phyloP scores from a whole-genome alignment of 2,329 filamentous ascomycete species.

The Setomelanomma holmii region DNA sequence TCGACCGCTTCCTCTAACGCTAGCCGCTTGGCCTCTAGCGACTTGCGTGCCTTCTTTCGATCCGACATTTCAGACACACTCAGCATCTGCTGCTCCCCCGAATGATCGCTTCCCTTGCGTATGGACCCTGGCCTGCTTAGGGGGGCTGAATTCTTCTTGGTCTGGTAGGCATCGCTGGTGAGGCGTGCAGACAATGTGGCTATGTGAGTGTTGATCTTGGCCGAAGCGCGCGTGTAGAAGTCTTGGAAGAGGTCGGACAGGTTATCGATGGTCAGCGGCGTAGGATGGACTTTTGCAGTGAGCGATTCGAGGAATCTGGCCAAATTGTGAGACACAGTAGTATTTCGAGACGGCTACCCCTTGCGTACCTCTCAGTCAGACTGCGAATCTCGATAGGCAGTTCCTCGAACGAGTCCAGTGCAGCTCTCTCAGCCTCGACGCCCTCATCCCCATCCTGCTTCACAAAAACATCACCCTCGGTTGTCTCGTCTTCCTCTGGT shows the following conservation, averaged over 20 bases:
- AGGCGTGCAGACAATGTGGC: slow-evolving; percentile 77
- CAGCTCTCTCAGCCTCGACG: slow-evolving; percentile 30
- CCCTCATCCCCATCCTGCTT: slow-evolving; percentile 46
- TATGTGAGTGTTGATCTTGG: slow-evolving; percentile 87
- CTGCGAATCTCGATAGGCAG: slow-evolving; percentile 93
- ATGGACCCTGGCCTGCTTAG: slow-evolving; percentile 49
- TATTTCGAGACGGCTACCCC: not conserved
- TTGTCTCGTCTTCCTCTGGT: slow-evolving; percentile 43
- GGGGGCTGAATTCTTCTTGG: slow-evolving; percentile 50
- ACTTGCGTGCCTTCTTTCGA: slow-evolving; percentile 77
- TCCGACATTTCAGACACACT: slow-evolving; percentile 84
- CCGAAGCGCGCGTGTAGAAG: slow-evolving; percentile 83
- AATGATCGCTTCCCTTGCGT: slow-evolving; percentile 43
- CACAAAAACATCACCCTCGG: slow-evolving; percentile 51
- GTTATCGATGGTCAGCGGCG: slow-evolving; percentile 81
- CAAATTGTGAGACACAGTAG: slow-evolving; percentile 1
- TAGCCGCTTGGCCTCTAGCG: slow-evolving; percentile 77
- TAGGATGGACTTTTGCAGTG: slow-evolving; percentile 83
- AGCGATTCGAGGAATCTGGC: slow-evolving; percentile 88
- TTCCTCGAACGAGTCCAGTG: slow-evolving; percentile 79
- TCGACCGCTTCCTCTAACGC: slow-evolving; percentile 92
- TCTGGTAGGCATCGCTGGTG: slow-evolving; percentile 65
- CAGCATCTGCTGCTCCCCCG: slow-evolving; percentile 80
- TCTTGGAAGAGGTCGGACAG: slow-evolving; percentile 91
- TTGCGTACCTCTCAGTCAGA: slow-evolving; percentile 78